phyloP scores from a whole-genome alignment of 1,284 basidiomycete species.

The Ceratobasidium sp. region DNA sequence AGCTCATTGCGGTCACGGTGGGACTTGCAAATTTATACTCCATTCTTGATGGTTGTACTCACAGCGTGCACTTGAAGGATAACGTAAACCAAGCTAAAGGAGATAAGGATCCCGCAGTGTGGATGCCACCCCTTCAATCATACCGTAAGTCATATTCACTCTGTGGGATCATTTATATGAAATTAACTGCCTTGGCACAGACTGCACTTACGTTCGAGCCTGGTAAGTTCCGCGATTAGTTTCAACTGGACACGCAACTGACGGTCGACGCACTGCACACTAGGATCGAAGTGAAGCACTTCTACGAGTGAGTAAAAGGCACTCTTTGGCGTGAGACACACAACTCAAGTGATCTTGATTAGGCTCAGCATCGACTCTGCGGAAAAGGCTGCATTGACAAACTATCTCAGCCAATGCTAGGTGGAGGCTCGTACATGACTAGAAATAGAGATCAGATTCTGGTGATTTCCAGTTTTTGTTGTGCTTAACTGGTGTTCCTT shows the following conservation, averaged over 20 bases:
- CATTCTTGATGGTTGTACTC: background rate
- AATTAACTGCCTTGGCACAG: background rate
- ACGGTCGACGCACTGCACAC: background rate
- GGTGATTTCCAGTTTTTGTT: no score
- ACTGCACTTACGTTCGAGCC: conserved; percentile 46
- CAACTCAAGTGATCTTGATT: background rate
- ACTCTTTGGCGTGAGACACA: background rate
- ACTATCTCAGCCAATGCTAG: conserved; percentile 26
- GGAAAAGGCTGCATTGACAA: conserved; percentile 25
- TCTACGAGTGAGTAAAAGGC: conserved; percentile 52
- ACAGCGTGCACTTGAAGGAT: conserved; percentile 6
- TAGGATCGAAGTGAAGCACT: conserved; percentile 59
- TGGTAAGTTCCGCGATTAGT: conserved; percentile 10
- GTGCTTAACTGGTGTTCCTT: no score
- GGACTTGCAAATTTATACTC: background rate
- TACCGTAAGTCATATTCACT: conserved; percentile 56
- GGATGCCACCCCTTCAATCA: conserved; percentile 62
- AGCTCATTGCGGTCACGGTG: conserved; percentile 64
- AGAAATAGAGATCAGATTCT: no score
- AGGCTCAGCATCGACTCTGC: conserved; percentile 28
- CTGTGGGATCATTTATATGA: conserved; percentile 56
- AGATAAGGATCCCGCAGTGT: conserved; percentile 60
- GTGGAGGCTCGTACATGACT: background rate
- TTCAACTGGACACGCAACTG: background rate
- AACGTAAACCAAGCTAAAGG: conserved; percentile 59